Conservation (phyloP, 768 basidiomycete species). For the Auriscalpium orientale region DNA sequence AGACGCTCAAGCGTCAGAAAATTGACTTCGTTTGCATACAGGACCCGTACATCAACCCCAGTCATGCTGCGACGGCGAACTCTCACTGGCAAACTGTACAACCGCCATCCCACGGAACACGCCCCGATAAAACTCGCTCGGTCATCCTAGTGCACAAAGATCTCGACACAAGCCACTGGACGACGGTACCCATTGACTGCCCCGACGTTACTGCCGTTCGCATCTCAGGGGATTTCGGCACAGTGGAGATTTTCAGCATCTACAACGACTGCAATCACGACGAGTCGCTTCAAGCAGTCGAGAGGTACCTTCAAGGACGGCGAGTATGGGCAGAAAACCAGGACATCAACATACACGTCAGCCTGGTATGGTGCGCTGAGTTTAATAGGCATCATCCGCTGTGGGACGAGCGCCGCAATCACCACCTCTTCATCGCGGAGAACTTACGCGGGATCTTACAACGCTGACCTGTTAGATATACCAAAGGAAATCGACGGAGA, state of each 20-base stretch:
- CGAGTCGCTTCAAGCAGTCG: conserved; percentile 11
- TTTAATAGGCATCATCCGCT: conserved; percentile 34
- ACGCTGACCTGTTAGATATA: conserved; percentile 13
- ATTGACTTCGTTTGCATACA: conserved; percentile 31
- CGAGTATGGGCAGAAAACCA: neutral
- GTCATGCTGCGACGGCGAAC: conserved; percentile 10
- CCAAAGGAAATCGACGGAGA: neutral
- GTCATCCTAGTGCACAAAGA: conserved; percentile 10
- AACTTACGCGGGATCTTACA: too few species aligned
- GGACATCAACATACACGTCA: conserved; percentile 7
- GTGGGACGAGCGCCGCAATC: conserved; percentile 29
- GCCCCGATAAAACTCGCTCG: conserved; percentile 1
- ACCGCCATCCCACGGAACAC: conserved; percentile 15
- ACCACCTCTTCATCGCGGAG: conserved; percentile 27
- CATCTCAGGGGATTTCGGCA: conserved; percentile 10
- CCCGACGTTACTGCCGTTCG: conserved; percentile 26
- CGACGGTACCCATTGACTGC: neutral
- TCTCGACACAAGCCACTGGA: conserved; percentile 9
- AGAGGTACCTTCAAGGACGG: neutral
- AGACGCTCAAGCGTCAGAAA: conserved; percentile 1
- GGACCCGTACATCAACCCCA: conserved; percentile 29
- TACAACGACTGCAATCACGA: conserved; percentile 28
- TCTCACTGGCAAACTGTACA: conserved; percentile 17
- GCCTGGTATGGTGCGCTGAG: conserved; percentile 25
- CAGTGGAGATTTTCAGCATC: conserved; percentile 28